Evolutionary conservation across 1,284 basidiomycete species (phyloP).

Genomic region (Gomphus bonarii): DNA sequence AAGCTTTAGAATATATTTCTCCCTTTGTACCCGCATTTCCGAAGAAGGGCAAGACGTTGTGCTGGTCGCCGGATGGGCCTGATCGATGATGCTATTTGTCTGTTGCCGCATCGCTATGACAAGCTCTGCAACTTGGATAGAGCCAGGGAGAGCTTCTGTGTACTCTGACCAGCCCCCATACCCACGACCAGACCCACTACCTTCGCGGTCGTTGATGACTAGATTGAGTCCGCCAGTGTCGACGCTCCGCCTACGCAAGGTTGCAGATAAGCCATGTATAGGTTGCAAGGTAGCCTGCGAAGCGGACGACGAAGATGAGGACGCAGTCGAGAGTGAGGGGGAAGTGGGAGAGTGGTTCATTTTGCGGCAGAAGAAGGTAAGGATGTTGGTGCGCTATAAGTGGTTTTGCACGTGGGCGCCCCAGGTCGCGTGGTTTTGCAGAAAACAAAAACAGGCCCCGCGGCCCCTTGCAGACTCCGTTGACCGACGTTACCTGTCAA

Average conservation of each 20-base stretch:
- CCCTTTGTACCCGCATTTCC: constrained; percentile 16
- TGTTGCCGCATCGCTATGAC: constrained; percentile 1
- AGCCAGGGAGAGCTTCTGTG: constrained; percentile 31
- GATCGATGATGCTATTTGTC: constrained; percentile 14
- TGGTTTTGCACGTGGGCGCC: constrained; percentile 10
- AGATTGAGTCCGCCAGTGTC: constrained; percentile 78
- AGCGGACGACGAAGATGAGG: constrained; percentile 16
- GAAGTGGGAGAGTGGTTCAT: constrained; percentile 11
- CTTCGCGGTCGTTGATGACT: constrained; percentile 46
- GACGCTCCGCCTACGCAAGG: constrained; percentile 50
- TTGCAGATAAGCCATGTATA: not conserved
- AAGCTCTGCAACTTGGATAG: constrained; percentile 11
- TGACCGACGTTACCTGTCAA: not conserved
- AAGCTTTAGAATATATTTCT: constrained; percentile 42
- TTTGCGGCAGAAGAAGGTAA: not conserved
- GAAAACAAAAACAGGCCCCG: not conserved
- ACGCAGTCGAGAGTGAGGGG: constrained; percentile 14
- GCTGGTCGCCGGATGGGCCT: constrained; percentile 15
- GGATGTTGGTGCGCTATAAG: constrained; percentile 8
- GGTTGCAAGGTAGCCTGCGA: constrained; percentile 12
- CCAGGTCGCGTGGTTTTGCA: constrained; percentile 7
- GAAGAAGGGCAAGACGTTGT: constrained; percentile 22
- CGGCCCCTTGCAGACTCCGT: not conserved
- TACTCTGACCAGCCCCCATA: constrained; percentile 58
- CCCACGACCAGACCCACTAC: constrained; percentile 49